Base-by-base conservation (phyloP, 2,329 filamentous ascomycete genomes). In the Fusarium anthophilum region DNA sequence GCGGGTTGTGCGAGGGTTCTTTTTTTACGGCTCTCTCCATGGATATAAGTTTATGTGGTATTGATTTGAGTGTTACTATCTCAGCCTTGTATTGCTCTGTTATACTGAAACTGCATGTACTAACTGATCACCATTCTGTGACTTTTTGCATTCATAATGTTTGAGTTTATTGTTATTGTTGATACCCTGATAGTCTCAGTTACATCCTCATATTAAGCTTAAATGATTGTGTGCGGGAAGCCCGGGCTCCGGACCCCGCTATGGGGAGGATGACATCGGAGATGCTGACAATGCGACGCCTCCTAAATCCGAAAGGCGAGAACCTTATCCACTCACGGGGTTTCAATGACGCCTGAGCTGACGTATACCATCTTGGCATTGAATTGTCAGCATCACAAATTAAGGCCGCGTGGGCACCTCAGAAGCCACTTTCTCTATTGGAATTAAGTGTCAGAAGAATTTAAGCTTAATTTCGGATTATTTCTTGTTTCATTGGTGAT, bases 281-380 rank as follows among this genome's bases (percentile, higher is more conserved):
- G 32, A 51, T 51, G 65, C 38, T 69, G 35, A 69, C 65, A 63
- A 55, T 43, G 28, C 28, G 24, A 39, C 18, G 20, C 24, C 41
- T 38, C 22, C 32, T 71, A 71, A 71, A 35, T 71, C 69, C 69
- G 69, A 71, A 44, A 57, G 50, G 56, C 24, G 38, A 50, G 41
- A 56, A 44, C 48, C 45, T 60, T 62, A 50, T 48, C 66, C 60
- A 66, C 66, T 39, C 32, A 20, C 17, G 10, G 55, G n/a, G 22
- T 28, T 44, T 69, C 53, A 66, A 66, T 61, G 68, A 71, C 69
- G 56, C 55, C 28, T 18, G 35, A 67, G 69, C 69, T 71, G 67
- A 71, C 69, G 69, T 70, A 67, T 30, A 22, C 39, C 22, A 22
- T 67, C 69, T 71, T 71, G 69, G 69, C 69, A 53, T 22, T 30